A percentile compares a stretch with the other conserved stretches of the same genome.
Conservation (phyloP, 192 early-diverging fungal species). For the Podila clonocystis region DNA sequence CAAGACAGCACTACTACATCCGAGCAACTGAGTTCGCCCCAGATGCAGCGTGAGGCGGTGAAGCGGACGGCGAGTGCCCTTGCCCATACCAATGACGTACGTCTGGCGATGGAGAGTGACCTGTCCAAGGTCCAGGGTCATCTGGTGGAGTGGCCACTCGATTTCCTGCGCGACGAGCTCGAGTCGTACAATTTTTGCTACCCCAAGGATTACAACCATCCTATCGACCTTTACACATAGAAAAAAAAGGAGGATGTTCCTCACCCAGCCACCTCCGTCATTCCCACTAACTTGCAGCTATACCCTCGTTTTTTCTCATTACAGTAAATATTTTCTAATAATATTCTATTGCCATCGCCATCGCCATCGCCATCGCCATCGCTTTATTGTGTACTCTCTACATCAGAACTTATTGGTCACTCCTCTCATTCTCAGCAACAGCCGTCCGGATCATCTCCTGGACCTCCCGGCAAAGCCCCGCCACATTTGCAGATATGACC, state of each 20-base stretch:
- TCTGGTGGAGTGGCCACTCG: conserved; percentile 61
- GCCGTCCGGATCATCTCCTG: conserved; percentile 46
- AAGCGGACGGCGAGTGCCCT: conserved; percentile 44
- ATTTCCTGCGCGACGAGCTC: conserved; percentile 62
- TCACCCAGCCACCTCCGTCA: no score
- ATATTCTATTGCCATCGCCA: not conserved
- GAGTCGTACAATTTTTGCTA: conserved; percentile 50
- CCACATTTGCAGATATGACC: conserved; percentile 19
- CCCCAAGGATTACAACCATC: conserved; percentile 50
- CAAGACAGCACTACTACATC: not conserved
- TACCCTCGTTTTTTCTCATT: not conserved
- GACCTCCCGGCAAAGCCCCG: conserved; percentile 33
- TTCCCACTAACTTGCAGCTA: no score
- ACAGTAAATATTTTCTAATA: not conserved
- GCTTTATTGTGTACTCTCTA: no score
- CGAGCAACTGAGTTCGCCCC: not conserved
- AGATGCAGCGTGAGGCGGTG: conserved; percentile 7
- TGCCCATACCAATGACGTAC: conserved; percentile 16
- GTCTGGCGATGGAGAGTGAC: conserved; percentile 35
- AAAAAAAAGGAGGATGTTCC: not conserved
- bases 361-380: no score
- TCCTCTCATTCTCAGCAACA: conserved; percentile 17
- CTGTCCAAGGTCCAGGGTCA: conserved; percentile 59
- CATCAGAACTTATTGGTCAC: no score
- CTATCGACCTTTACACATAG: conserved; percentile 50